These are phyloP conservation scores for Taiozyma sp. DNA, from an alignment of 1,139 yeast species.

Conservation along the genomic window DNA sequence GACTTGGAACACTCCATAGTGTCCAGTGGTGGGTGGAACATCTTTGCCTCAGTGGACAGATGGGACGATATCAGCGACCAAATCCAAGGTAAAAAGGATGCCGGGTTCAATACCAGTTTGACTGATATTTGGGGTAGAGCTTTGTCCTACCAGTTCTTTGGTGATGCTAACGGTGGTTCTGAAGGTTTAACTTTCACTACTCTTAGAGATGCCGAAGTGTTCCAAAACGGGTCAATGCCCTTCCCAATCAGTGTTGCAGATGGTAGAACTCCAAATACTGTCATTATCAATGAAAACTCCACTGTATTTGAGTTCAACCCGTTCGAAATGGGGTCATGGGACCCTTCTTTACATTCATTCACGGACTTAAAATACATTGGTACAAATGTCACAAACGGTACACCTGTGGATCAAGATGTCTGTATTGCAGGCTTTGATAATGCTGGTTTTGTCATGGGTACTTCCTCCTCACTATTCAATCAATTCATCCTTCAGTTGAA, in stretches of 20 bases:
- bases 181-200: conserved; percentile 65
- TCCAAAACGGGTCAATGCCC: conserved; percentile 65
- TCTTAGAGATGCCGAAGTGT: conserved; percentile 47
- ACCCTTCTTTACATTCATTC: conserved; percentile 66
- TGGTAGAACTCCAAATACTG: conserved; percentile 69
- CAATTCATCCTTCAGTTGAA: conserved; percentile 59
- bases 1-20: conserved; percentile 50
- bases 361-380: conserved; percentile 71
- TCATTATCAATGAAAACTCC: conserved; percentile 55
- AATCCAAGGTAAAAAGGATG: conserved; percentile 55
- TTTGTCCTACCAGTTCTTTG: conserved; percentile 70
- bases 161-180: conserved; percentile 50
- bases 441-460: conserved; percentile 72
- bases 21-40: conserved; percentile 63
- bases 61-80: conserved; percentile 52
- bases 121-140: conserved; percentile 97
- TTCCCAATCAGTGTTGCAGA: conserved; percentile 78
- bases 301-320: conserved; percentile 80
- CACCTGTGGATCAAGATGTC: conserved; percentile 31
- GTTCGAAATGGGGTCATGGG: conserved; percentile 88
- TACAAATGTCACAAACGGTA: conserved; percentile 56
- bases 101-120: conserved; percentile 72
- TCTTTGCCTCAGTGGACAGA: conserved; percentile 49
- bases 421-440: conserved; percentile 74
- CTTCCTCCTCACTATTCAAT: conserved; percentile 77